Percentiles rank a stretch among this genome's conserved stretches.
Evolutionary conservation across 345 rosid species (phyloP).

Genomic region (Microcos paniculata): DNA sequence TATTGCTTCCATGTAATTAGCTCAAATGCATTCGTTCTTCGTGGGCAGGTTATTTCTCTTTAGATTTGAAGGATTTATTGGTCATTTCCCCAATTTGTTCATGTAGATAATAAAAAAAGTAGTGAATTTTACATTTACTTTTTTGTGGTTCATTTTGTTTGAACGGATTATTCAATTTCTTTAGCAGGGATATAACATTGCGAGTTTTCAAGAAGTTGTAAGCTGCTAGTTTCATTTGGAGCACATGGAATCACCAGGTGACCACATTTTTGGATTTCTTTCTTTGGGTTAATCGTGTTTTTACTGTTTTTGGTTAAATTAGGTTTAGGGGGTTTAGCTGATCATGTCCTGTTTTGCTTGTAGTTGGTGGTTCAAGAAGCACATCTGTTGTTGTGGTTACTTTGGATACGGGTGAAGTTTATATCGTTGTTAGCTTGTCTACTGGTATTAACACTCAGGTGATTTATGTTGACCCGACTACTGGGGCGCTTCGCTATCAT

Average conservation of each 20-base stretch:
- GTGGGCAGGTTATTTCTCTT: neutral
- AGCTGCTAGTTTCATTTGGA: conserved; percentile 3
- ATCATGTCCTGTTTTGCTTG: conserved; percentile 18
- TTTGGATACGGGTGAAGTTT: conserved; percentile 73
- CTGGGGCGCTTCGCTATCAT: conserved; percentile 63
- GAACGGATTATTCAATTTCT: neutral
- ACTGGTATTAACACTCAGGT: conserved; percentile 71
- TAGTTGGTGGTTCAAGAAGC: conserved; percentile 59
- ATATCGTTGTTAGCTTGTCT: conserved; percentile 62
- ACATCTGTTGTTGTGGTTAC: conserved; percentile 79
- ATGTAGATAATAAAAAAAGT: neutral
- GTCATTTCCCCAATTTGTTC: neutral
- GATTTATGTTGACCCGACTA: conserved; percentile 85
- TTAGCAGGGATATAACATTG: neutral
- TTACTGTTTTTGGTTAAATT: neutral
- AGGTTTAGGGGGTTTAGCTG: neutral
- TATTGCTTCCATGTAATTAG: neutral
- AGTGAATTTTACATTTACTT: neutral
- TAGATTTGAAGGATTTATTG: neutral
- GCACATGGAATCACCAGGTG: conserved; percentile 25
- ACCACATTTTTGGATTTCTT: neutral
- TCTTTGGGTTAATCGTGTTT: neutral
- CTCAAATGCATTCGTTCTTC: neutral
- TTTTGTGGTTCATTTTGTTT: conserved; percentile 1
- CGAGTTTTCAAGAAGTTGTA: conserved; percentile 8